These are phyloP conservation scores for Elaeagnus macrophylla DNA, from an alignment of 306 rosid genomes.

Conservation along the genomic window DNA sequence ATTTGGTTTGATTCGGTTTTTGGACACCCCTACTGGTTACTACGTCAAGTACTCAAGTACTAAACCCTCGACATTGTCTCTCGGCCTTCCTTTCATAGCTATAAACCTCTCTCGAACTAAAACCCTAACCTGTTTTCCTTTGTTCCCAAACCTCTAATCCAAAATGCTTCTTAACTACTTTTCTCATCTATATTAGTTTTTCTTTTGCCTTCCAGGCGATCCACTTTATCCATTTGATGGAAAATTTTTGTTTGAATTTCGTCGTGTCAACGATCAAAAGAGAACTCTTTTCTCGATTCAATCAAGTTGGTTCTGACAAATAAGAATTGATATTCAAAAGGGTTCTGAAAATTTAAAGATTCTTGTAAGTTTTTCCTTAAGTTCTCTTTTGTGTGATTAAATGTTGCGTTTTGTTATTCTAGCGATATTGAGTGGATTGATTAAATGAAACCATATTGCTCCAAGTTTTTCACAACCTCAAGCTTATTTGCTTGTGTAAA, in stretches of 20 bases:
- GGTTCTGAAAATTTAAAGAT: not conserved
- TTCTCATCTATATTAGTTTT: no score
- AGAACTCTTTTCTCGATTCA: not conserved
- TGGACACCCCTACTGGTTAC: conserved; percentile 14
- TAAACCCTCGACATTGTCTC: conserved; percentile 31
- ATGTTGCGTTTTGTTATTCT: not conserved
- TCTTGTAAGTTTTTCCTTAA: conserved; percentile 23
- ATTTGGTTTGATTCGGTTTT: no score
- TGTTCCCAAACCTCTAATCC: conserved; percentile 5
- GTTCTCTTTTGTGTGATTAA: not conserved
- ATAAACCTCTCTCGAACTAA: conserved; percentile 5
- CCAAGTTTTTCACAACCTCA: not conserved
- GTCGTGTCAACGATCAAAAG: not conserved
- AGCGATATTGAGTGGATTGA: not conserved
- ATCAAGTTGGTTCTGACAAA: not conserved
- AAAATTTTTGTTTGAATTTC: not conserved
- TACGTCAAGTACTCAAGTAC: conserved; percentile 16
- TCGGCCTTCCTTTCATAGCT: conserved; percentile 24
- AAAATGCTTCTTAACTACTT: not conserved
- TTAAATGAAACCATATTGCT: conserved; percentile 6
- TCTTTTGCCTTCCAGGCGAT: no score
- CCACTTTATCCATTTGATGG: no score
- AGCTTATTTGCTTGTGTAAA: no score
- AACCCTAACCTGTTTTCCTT: no score
- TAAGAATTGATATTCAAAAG: not conserved